Conservation (phyloP, 108 stramenopile species). For the Aureococcus anophagefferens region DNA sequence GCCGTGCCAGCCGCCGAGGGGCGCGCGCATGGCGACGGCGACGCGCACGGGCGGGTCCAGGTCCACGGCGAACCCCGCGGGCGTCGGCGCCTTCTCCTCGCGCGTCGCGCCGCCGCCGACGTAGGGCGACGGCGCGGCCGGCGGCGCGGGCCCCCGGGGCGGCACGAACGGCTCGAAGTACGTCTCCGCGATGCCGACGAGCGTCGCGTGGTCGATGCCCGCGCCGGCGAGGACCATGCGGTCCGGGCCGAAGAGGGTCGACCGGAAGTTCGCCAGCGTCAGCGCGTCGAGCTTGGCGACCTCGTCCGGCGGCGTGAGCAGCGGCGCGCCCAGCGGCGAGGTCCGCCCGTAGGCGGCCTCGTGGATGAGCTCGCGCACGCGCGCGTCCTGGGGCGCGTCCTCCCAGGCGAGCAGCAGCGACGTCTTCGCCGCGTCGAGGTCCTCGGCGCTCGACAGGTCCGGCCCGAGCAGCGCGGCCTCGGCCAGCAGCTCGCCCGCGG, state of each 20-base stretch:
- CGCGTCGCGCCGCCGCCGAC: neutral
- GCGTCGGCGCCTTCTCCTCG: constrained; percentile 17
- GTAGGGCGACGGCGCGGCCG: neutral
- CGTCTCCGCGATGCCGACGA: constrained; percentile 66
- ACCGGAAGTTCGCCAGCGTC: constrained; percentile 53
- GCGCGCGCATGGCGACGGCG: constrained; percentile 63
- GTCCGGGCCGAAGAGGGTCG: constrained; percentile 55
- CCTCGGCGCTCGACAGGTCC: constrained; percentile 26
- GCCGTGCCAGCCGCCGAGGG: constrained; percentile 89
- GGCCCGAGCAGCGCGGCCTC: constrained; percentile 58
- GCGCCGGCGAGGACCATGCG: constrained; percentile 81
- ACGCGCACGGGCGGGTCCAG: constrained; percentile 42
- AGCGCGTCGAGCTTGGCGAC: constrained; percentile 51
- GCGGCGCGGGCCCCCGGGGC: constrained; percentile 6
- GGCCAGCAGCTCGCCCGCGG: constrained; percentile 63
- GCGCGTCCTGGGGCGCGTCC: constrained; percentile 42
- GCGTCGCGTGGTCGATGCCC: constrained; percentile 78
- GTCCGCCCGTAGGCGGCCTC: constrained; percentile 19
- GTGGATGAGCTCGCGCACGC: constrained; percentile 57
- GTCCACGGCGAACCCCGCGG: constrained; percentile 45
- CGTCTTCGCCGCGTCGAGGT: neutral
- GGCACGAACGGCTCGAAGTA: constrained; percentile 60
- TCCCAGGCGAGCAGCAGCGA: neutral
- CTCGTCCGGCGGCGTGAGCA: constrained; percentile 44
- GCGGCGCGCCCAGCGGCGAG: constrained; percentile 28